Conservation (phyloP, 2,329 filamentous ascomycete genomes). For the Ceratocystis lukuohia region DNA sequence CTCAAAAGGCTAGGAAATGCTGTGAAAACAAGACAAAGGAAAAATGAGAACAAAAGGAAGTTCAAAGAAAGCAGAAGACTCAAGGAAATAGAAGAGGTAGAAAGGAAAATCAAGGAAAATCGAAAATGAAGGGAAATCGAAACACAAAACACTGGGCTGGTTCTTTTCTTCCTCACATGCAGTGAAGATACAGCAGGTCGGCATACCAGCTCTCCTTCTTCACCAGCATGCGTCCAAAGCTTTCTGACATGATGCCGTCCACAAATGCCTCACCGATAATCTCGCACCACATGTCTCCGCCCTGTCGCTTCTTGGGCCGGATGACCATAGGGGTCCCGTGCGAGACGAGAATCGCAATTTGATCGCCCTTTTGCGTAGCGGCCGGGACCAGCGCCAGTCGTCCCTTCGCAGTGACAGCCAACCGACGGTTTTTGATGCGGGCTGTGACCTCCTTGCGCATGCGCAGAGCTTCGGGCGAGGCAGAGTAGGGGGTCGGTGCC, state of each 20-base stretch:
- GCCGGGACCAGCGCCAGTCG: slow-evolving; percentile 17
- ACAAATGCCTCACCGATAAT: slow-evolving; percentile 19
- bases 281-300: slow-evolving; percentile 16
- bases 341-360: slow-evolving; percentile 13
- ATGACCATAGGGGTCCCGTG: slow-evolving; percentile 17
- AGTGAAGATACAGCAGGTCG: slow-evolving; percentile 14
- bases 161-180: not conserved
- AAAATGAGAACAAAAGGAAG: not conserved
- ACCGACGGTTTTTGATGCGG: slow-evolving; percentile 12
- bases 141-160: not conserved
- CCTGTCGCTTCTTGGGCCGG: slow-evolving; percentile 7
- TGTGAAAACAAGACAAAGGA: not conserved
- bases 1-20: not conserved
- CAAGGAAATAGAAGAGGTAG: not conserved
- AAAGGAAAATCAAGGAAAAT: not conserved
- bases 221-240: slow-evolving; percentile 14
- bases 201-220: slow-evolving; percentile 16
- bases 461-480: slow-evolving; percentile 11
- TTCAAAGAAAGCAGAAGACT: not conserved
- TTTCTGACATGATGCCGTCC: slow-evolving; percentile 15
- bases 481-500: slow-evolving; percentile 3
- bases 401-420: slow-evolving; percentile 13
- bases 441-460: not conserved
- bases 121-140: not conserved
- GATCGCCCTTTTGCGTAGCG: slow-evolving; percentile 17